Evolutionary conservation across 2,329 filamentous ascomycete genomes (phyloP), one percentile per base, ranked within the genome.

Genomic region (Monosporascus sp.): DNA sequence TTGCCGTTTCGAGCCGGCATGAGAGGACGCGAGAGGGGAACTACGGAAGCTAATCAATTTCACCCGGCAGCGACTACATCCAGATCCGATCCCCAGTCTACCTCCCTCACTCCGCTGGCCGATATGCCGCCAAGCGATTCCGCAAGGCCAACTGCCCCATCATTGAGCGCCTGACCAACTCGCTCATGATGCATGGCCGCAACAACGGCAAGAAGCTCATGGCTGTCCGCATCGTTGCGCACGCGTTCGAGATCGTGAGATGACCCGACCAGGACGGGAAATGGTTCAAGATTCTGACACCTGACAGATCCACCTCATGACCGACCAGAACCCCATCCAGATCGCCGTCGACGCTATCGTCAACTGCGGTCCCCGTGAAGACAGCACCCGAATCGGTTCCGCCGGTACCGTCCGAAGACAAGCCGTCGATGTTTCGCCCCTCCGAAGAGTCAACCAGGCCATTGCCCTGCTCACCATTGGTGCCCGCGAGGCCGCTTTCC

Each of bases 141-240:
- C 90, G 94, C 84, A 99, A 99, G 88, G 94, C 95, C 76, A 95
- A 97, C 86, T 99, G 94, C 90, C 94, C 94, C 72, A 97, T 99
- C 87, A 97, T 99, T 75, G 94, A 99, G 89, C 93, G 94, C 77
- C 88, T 99, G 70, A 99, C 94, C 85, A 99, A 99, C 89, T 97
- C 94, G 58, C 88, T 99, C 77, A 99, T 99, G 95, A 97, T 97
- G 93, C 96, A 99, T 88, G 94, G 94, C 80, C 94, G 94, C 81
- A 99, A 99, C 90, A 99, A 97, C 89, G 94, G 94, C 80, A 99
- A 99, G 89, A 99, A 99, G 91, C 87, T 97, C 75, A 97, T 96
- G 92, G 95, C 94, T 74, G 93, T 97, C 78, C 91, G 94, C 80
- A 99, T 99, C 69, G 92, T 99, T 71, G 92, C 92, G 68, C 94